Conservation (phyloP, 2,329 filamentous ascomycete genomes). For the Tympanopsis confertula region DNA sequence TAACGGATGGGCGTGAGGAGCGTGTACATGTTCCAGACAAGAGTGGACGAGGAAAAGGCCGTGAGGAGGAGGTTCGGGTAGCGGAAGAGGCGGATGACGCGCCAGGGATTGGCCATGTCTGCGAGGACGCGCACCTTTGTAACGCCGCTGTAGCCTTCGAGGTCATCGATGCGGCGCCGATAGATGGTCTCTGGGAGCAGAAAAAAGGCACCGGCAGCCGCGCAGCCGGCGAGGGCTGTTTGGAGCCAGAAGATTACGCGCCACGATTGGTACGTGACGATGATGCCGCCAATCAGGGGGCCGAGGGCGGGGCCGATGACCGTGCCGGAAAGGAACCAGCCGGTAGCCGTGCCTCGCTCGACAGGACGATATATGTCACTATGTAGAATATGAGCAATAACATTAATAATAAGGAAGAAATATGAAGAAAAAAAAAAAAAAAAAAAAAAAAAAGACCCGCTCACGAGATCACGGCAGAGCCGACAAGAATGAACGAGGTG, state of each 20-base stretch:
- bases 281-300: constrained; percentile 62
- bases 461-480: constrained; percentile 55
- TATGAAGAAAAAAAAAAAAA: constrained; percentile 3
- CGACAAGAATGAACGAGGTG: constrained; percentile 63
- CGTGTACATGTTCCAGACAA: constrained; percentile 28
- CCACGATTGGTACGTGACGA: constrained; percentile 66
- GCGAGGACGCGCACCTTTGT: constrained; percentile 42
- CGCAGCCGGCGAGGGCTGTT: constrained; percentile 51
- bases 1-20: constrained; percentile 53
- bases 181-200: constrained; percentile 66
- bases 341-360: constrained; percentile 60
- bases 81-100: constrained; percentile 49
- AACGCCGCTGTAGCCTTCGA: constrained; percentile 37
- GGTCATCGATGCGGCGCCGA: constrained; percentile 46
- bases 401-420: neutral
- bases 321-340: constrained; percentile 63
- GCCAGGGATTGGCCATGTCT: constrained; percentile 54
- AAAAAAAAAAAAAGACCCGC: too few species aligned
- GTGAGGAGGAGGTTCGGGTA: constrained; percentile 59
- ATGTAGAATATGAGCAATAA: neutral
- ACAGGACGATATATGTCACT: constrained; percentile 52
- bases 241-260: constrained; percentile 70
- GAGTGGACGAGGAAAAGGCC: constrained; percentile 13
- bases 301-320: constrained; percentile 63
- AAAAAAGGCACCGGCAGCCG: constrained; percentile 47